Conservation (phyloP, 73 alveolate species). For the Effrenium voratum region DNA sequence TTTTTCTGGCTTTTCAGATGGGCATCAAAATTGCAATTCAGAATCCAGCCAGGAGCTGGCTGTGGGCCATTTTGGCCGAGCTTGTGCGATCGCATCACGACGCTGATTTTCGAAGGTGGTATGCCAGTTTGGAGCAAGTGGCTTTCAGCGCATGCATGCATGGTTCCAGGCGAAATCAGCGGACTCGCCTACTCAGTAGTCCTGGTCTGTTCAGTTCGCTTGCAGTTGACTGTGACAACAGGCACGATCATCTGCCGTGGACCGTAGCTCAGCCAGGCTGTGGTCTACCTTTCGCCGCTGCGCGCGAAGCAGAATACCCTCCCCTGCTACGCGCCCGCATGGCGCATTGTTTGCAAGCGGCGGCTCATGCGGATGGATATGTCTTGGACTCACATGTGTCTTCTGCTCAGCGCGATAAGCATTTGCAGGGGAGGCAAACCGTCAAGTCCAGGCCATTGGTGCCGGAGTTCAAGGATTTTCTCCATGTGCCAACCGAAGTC, state of each 20-base stretch:
- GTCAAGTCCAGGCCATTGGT: too few species aligned
- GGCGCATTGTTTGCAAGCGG: background rate
- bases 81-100: background rate
- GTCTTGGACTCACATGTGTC: too few species aligned
- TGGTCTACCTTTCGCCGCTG: background rate
- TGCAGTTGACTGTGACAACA: background rate
- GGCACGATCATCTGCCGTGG: slow-evolving; percentile 10
- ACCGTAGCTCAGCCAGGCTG: background rate
- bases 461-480: too few species aligned
- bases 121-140: background rate
- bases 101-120: background rate
- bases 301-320: background rate
- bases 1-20: background rate
- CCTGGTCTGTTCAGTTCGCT: background rate
- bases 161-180: background rate
- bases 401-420: too few species aligned
- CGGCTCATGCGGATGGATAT: too few species aligned
- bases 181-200: background rate
- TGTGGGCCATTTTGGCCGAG: background rate
- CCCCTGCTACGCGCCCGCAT: too few species aligned
- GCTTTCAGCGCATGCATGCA: background rate
- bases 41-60: background rate
- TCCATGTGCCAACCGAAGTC: too few species aligned
- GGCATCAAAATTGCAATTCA: background rate
- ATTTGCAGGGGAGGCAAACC: too few species aligned